Evolutionary conservation across 2,329 filamentous ascomycete species (phyloP), one percentile per base, ranked within the genome.

Genomic region (Colletotrichum sp.): DNA sequence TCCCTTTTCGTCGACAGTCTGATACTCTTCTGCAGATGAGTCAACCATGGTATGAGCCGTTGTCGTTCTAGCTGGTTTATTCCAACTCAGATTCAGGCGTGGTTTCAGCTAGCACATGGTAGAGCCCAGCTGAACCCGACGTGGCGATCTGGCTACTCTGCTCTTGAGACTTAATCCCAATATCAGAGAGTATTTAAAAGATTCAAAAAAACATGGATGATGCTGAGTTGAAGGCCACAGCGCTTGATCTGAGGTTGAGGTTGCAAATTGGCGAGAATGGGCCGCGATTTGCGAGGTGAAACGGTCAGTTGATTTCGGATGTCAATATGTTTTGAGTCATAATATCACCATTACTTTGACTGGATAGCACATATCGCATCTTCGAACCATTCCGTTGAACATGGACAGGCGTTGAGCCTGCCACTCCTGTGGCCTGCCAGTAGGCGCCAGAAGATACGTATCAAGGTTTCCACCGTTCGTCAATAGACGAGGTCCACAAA

Each of bases 141-240:
- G 28, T 32, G 57, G 57, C 57, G 13, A 65, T 32, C 74, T 76
- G 21, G 74, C 74, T 32, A 73, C 66, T 26, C 58, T 76, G 58
- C 70, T 76, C 5, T 34, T 76, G 18, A 43, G 74, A 18, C 65
- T 76, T 8, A 65, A 70, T 30, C 28, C 65, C 9, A 55, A 69
- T 26, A 61, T 65, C 38, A 64, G 58, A 13, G 64, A 65, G 24
- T 48, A 76, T 7, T 52, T 73, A 6, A 67, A 43, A 24, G 58
- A 76, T 52, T 73, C 70, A n/a, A 60, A 65, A 76, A 71, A 13
- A 63, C 15, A 58, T 69, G 58, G 65, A 63, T 7, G 74, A 76
- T 34, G 70, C 21, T 7, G 74, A 67, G 57, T 15, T 76, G 57
- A 28, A 60, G 12, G 63, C 52, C 5, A 36, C 61, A 13, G 72